These are phyloP conservation scores for Elsinoe fawcettii DNA, from an alignment of 2,329 filamentous ascomycete genomes.

Conservation along the genomic window DNA sequence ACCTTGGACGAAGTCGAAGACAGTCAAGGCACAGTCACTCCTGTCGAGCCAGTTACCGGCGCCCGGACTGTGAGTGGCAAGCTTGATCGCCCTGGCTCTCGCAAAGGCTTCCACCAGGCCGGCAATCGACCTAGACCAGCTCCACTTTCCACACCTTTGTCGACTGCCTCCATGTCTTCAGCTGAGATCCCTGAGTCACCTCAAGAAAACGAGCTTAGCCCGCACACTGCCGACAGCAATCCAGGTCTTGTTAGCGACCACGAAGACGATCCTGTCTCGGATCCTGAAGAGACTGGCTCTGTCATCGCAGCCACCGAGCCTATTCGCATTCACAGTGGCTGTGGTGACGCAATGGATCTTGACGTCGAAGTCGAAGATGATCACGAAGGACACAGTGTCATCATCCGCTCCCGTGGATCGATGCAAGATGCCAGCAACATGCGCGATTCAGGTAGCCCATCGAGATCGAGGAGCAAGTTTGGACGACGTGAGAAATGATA, in stretches of 20 bases:
- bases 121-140: conserved; percentile 26
- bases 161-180: conserved; percentile 5
- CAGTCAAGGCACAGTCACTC: background rate
- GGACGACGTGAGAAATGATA: conserved; percentile 1
- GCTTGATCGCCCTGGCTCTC: conserved; percentile 22
- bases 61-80: conserved; percentile 19
- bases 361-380: conserved; percentile 31
- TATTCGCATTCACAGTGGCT: conserved; percentile 19
- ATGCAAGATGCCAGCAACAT: conserved; percentile 1
- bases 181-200: conserved; percentile 26
- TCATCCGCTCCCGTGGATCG: conserved; percentile 24
- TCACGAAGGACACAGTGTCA: conserved; percentile 29
- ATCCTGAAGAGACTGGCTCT: conserved; percentile 23
- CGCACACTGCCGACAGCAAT: conserved; percentile 42
- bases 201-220: conserved; percentile 34
- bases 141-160: conserved; percentile 23
- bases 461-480: conserved; percentile 8
- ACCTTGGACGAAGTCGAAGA: conserved; percentile 17
- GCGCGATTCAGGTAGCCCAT: background rate
- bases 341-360: conserved; percentile 29
- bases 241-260: conserved; percentile 45
- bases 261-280: conserved; percentile 38
- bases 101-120: conserved; percentile 26
- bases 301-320: conserved; percentile 24
- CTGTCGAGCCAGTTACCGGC: conserved; percentile 5